Evolutionary conservation across 495 filamentous ascomycete species (phyloP), one percentile per base, ranked within the genome.

Genomic region (Corynascus novoguineensis): DNA sequence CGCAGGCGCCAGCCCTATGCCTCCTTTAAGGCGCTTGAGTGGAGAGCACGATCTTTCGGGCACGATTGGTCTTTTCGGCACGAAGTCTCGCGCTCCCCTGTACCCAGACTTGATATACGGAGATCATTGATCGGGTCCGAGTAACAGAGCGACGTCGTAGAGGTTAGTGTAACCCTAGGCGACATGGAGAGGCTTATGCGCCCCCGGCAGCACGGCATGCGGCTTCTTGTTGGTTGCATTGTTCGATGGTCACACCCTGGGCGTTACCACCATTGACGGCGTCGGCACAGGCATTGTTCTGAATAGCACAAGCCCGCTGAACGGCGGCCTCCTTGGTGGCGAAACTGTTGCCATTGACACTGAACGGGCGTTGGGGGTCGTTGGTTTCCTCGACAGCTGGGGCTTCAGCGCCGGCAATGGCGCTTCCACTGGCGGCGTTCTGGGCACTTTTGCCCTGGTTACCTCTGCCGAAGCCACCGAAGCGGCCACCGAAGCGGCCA

Each of bases 291-390:
- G 59, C 65, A 60, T 80, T 80, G 61, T 78, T 74, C 71, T 80
- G 77, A 50, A 79, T 75, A 58, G 73, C 65, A 44, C 65, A 70
- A 27, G 71, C 70, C 35, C 73, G 68, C 64, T 75, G 69, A 34
- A 66, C 63, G 38, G 77, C 77, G 19, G 73, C 72, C 37, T 55
- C 62, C 60, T 67, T 53, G 58, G 69, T 71, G 40, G 71, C 68
- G 53, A 82, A 81, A 9, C 79, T 79, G 66, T 73, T 70, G 32
- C 76, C 79, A 63, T 74, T 73, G 38, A 83, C 79, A 27, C 50
- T 24, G 68, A 83, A 81, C 44, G 78, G 76, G 34, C 78, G 64
- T 7, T 55, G 68, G 2, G 64, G 59, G 51, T 78, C 67, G 24
- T 73, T 70, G n/a, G 71, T 71, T 59, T 78, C 68, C 40, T 58